Base-by-base conservation (phyloP, 805 yeast genomes). In the Ogataea pini region DNA sequence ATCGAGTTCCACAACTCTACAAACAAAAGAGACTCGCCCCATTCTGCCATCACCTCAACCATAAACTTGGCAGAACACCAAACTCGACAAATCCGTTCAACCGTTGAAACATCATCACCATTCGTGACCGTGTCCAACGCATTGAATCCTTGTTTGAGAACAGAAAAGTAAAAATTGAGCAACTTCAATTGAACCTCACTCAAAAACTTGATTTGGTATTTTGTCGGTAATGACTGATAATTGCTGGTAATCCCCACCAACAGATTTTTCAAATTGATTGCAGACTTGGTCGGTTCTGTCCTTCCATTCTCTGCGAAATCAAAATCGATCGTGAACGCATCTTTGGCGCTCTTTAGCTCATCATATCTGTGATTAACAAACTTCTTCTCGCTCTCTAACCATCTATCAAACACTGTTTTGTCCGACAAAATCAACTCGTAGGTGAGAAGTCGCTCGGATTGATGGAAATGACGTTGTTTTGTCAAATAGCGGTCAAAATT, bases 211-310 rank as follows among this genome's bases (percentile, higher is more conserved):
- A 82, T 68, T 51, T 83, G 82, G 53, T 73, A 79, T 38, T 76
- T 75, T 14, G 77, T 74, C 20, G 72, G 72, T 51, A 82, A 70
- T 20, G 82, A 71, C 31, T 70, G 69, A 64, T 81, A 82, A 51
- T 79, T 82, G 13, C 70, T 70, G 2, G 83, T 80, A 45, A 83
- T 71, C 39, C 77, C 76, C 52, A 81, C 80, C 18, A 86, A 64
- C 36, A 86, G 62, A 55, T 81, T 82, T 36, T 73, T 73, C 50
- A 86, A 62, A 42, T 79, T 77, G 32, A 75, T 70, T 0, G 90
- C 80, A 1, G 89, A 78, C 51, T 76, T 76, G 0, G 89, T 84
- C 0, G 92, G 90, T 50, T 75, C 76, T 0, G 80, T 73, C 44
- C 64, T 63, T 6, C 63, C 63, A n/a, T 48, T 52, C 39, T 68